A percentile compares a stretch with the other conserved stretches of the same genome.
Conservation (phyloP, 345 rosid genomes). For the Populus pruinosa region DNA sequence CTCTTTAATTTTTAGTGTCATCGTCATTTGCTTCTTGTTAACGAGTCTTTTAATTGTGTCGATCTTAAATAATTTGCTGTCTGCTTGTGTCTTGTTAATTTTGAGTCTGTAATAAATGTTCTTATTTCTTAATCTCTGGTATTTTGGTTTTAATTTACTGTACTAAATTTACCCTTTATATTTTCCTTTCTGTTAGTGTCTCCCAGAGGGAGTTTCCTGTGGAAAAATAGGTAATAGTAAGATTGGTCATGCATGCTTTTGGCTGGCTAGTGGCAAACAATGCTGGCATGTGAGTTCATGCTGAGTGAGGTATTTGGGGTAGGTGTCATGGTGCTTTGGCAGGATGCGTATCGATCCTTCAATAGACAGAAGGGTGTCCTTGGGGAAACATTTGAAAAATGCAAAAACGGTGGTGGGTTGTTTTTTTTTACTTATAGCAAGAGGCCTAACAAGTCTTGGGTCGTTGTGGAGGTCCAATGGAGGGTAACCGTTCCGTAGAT, state of each 20-base stretch:
- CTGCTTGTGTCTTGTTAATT: neutral
- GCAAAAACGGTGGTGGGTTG: too few species aligned
- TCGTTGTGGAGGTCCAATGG: too few species aligned
- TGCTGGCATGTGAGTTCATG: too few species aligned
- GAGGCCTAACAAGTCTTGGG: too few species aligned
- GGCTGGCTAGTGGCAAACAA: neutral
- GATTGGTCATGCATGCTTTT: neutral
- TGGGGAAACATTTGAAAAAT: too few species aligned
- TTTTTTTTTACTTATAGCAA: too few species aligned
- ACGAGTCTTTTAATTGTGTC: neutral
- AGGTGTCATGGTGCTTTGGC: too few species aligned
- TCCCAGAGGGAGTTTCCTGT: neutral
- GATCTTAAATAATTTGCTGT: neutral
- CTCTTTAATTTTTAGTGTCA: neutral
- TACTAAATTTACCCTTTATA: neutral
- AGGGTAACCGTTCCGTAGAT: too few species aligned
- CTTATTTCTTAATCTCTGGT: neutral
- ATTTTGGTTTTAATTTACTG: neutral
- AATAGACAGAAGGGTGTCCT: too few species aligned
- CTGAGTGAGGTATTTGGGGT: too few species aligned
- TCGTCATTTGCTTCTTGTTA: neutral
- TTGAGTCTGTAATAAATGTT: neutral
- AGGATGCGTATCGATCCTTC: too few species aligned
- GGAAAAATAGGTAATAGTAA: neutral
- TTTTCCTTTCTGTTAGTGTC: neutral